Conservation (phyloP, 1,284 basidiomycete species). For the Ganoderma sinense region DNA sequence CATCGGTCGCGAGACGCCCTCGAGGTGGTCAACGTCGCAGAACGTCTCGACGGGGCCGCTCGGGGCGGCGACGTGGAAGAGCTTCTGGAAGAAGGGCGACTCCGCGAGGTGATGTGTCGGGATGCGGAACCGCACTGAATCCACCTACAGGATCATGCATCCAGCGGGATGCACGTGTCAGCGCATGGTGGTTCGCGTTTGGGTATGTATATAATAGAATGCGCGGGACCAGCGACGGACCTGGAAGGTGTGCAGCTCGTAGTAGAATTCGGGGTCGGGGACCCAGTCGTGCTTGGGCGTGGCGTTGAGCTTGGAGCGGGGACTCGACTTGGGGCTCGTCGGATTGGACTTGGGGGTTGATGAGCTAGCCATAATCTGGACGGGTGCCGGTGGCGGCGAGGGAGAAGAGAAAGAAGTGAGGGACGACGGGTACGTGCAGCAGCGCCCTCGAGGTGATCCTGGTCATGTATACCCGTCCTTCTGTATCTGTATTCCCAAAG, state of each 20-base stretch:
- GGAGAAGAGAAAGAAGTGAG: background rate
- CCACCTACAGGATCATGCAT: no score
- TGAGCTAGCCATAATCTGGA: background rate
- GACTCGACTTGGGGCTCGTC: background rate
- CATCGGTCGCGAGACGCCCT: no score
- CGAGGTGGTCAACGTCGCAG: no score
- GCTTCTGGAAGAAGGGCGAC: no score
- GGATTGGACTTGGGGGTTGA: background rate
- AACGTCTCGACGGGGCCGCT: no score
- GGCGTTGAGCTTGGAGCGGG: background rate
- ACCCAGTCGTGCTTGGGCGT: background rate
- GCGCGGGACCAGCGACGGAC: background rate
- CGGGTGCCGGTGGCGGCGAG: background rate
- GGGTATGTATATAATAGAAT: no score
- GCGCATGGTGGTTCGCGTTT: no score
- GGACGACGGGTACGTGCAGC: background rate
- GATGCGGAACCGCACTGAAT: no score
- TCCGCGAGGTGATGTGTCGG: no score
- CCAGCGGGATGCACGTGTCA: no score
- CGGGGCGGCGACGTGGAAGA: no score
- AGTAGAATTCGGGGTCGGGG: background rate
- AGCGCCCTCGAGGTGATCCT: background rate
- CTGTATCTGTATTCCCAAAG: background rate
- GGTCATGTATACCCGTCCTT: background rate
- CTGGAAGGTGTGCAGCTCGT: background rate